phyloP scores from a whole-genome alignment of 768 basidiomycete species.

The Mycena sanguinolenta region DNA sequence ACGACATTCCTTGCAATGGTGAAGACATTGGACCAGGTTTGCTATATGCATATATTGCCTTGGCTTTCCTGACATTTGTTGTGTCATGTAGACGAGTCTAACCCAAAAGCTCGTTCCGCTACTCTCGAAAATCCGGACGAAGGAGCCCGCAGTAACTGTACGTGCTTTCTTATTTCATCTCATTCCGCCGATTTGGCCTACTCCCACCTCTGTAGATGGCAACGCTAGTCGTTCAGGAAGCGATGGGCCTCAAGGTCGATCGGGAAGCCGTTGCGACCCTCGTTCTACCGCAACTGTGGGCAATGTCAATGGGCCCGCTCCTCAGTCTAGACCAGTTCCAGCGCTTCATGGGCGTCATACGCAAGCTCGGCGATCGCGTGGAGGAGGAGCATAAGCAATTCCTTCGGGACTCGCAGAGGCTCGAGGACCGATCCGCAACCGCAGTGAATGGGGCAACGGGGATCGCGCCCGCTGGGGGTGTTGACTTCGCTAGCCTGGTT shows the following conservation, averaged over 20 bases:
- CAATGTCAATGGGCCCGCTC: slow-evolving; percentile 96
- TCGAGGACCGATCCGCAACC: slow-evolving; percentile 81
- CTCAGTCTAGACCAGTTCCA: slow-evolving; percentile 90
- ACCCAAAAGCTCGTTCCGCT: slow-evolving; percentile 97
- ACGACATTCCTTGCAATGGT: slow-evolving; percentile 89
- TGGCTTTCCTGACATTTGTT: neutral
- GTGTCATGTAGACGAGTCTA: slow-evolving; percentile 70
- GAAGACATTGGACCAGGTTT: slow-evolving; percentile 88
- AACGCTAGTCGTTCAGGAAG: slow-evolving; percentile 91
- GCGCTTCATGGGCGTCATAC: slow-evolving; percentile 90
- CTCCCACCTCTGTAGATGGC: slow-evolving; percentile 71
- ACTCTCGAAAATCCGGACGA: slow-evolving; percentile 94
- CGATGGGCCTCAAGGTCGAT: slow-evolving; percentile 96
- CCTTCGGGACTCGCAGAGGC: slow-evolving; percentile 90
- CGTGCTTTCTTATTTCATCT: slow-evolving; percentile 30
- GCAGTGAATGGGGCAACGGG: slow-evolving; percentile 56
- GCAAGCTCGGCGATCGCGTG: slow-evolving; percentile 84
- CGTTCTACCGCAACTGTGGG: slow-evolving; percentile 93
- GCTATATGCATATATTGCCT: slow-evolving; percentile 23
- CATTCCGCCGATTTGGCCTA: neutral
- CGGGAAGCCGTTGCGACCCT: slow-evolving; percentile 92
- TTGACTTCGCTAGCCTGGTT: slow-evolving; percentile 92
- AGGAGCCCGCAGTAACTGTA: slow-evolving; percentile 96
- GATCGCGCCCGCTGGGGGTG: slow-evolving; percentile 57
- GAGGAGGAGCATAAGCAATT: slow-evolving; percentile 95